Percentiles rank a stretch among this genome's conserved stretches.
Conservation (phyloP, 352 stramenopile genomes). For the Phytophthora pisi region DNA sequence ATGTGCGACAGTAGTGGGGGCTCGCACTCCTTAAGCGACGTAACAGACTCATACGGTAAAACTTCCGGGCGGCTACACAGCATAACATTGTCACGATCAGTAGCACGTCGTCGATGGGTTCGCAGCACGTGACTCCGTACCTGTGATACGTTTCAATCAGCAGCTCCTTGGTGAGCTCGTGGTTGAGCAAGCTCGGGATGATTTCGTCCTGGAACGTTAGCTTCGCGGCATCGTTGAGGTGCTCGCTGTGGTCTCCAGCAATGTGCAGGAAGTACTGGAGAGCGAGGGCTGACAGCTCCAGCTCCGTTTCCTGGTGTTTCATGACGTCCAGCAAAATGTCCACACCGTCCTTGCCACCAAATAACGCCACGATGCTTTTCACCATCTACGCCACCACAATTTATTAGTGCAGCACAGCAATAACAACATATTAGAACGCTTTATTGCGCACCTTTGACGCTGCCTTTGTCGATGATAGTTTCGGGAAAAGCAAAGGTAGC, state of each 20-base stretch:
- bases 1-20: constrained; percentile 75
- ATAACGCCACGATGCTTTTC: constrained; percentile 54
- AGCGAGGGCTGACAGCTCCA: constrained; percentile 74
- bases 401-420: not conserved
- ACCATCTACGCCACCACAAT: constrained; percentile 49
- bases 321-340: constrained; percentile 79
- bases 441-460: constrained; percentile 45
- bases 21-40: constrained; percentile 40
- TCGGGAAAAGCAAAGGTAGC: constrained; percentile 74
- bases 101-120: not conserved
- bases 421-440: not conserved
- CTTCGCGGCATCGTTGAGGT: constrained; percentile 45
- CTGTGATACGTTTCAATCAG: constrained; percentile 77
- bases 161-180: constrained; percentile 75
- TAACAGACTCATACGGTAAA: constrained; percentile 59
- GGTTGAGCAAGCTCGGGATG: constrained; percentile 58
- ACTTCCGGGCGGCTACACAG: constrained; percentile 50
- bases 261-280: constrained; percentile 87
- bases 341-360: constrained; percentile 53
- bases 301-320: constrained; percentile 60
- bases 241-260: constrained; percentile 53
- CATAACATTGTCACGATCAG: not conserved
- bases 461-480: constrained; percentile 59
- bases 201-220: constrained; percentile 56
- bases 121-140: constrained; percentile 18